Base-by-base conservation (phyloP, 2,329 filamentous ascomycete species). In the Aspergillus caelatus region DNA sequence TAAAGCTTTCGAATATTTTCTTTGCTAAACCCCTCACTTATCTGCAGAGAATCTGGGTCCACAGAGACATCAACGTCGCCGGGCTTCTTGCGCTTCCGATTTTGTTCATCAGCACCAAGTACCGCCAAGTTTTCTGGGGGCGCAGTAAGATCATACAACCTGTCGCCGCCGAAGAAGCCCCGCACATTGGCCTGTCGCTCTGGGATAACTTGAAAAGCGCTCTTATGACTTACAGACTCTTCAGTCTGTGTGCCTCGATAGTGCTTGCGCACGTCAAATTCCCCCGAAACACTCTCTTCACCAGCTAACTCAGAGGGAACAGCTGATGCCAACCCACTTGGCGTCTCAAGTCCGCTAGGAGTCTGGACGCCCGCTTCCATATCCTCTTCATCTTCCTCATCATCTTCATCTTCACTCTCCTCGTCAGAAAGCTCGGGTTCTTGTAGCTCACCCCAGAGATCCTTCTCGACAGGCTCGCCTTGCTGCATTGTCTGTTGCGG, bases 131-230 rank as follows among this genome's bases (percentile, higher is more conserved):
- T 81, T 26, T 82, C 80, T 65, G 85, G 82, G 36, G 82, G 83
- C 67, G 82, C 88, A 65, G 85, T 90, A 66, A 99, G 85, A 79
- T 99, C 94, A 79, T 99, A 99, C 19, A 91, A 91, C 74, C 93
- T 91, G 75, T 98, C 94, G 71, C 92, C 94, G 70, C 95, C 95
- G 76, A 99, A 98, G 86, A 99, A 98, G 53, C 95, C 95, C 70
- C 94, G 91, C 6, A 92, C 88, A 58, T 90, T 88, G 26, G 94
- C 90, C 74, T 94, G 90, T 62, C 91, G 91, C 80, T 99, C 94
- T 12, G 93, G 93, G 26, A 99, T 86, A 55, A 99, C 89, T 23
- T 93, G 93, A 78, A 95, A 97, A 19, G 95, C 93, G 26, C 90
- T 89, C 67, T 92, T 89, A 9, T 91, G 91, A 43, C 87, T 82